Evolutionary conservation across 1,139 yeast species (phyloP).

Genomic region (Suhomyces maxii): DNA sequence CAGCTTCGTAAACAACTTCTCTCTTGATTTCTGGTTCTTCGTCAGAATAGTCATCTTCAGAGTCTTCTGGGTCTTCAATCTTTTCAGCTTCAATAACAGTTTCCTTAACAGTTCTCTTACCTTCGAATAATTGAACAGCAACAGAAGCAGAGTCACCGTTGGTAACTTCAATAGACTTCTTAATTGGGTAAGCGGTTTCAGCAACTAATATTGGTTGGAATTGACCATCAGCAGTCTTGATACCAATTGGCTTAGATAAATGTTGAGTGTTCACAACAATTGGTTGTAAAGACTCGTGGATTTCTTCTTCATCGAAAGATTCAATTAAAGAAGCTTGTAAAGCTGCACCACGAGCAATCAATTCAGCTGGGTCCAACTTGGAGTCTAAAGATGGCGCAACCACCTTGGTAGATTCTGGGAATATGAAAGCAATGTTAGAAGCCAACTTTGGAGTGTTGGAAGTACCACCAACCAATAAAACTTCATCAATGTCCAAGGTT

Average conservation of each 20-base stretch:
- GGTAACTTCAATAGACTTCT: constrained; percentile 67
- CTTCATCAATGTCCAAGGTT: constrained; percentile 84
- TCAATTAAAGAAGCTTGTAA: constrained; percentile 90
- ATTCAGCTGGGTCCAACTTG: constrained; percentile 84
- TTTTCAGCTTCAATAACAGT: constrained; percentile 66
- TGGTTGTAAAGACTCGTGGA: constrained; percentile 82
- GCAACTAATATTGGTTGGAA: constrained; percentile 75
- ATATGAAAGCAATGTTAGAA: constrained; percentile 64
- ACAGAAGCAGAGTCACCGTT: constrained; percentile 64
- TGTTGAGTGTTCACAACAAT: constrained; percentile 89
- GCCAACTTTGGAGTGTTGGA: constrained; percentile 93
- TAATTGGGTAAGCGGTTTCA: constrained; percentile 91
- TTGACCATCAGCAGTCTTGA: constrained; percentile 69
- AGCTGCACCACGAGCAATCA: constrained; percentile 94
- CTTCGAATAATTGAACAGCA: constrained; percentile 77
- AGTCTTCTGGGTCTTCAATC: constrained; percentile 48
- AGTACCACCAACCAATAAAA: constrained; percentile 90
- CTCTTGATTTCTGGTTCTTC: constrained; percentile 72
- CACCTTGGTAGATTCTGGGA: constrained; percentile 78
- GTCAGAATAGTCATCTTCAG: constrained; percentile 38
- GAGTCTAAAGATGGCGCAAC: constrained; percentile 76
- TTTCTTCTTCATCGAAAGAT: constrained; percentile 81
- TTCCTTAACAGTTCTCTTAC: constrained; percentile 76
- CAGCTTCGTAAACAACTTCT: constrained; percentile 74
- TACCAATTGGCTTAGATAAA: constrained; percentile 79